A percentile compares a stretch with the other conserved stretches of the same genome.
Evolutionary conservation across 768 basidiomycete genomes (phyloP).

Genomic region (Mycena pura): DNA sequence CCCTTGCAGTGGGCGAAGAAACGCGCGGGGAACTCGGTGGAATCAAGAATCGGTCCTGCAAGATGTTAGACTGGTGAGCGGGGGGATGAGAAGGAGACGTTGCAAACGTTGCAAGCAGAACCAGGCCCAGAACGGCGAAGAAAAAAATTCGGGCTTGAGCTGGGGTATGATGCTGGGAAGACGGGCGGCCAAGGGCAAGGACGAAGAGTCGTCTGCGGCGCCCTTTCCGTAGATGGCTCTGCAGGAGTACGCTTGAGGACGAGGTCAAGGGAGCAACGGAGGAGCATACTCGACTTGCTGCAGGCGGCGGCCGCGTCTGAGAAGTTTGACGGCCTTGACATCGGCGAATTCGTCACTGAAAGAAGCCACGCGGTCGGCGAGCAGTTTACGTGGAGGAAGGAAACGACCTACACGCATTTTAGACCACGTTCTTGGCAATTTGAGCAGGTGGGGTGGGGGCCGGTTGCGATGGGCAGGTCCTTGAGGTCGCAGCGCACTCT

Average conservation of each 20-base stretch:
- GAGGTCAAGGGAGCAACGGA: background rate
- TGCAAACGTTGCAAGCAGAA: conserved; percentile 83
- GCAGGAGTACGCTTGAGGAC: conserved; percentile 21
- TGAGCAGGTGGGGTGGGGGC: conserved; percentile 68
- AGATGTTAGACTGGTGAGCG: conserved; percentile 18
- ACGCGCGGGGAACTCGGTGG: conserved; percentile 77
- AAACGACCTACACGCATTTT: conserved; percentile 87
- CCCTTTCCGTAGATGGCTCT: conserved; percentile 84
- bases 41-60: conserved; percentile 86
- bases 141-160: conserved; percentile 80
- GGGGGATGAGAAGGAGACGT: conserved; percentile 10
- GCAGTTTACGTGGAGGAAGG: background rate
- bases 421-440: conserved; percentile 90
- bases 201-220: conserved; percentile 46
- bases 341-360: conserved; percentile 90
- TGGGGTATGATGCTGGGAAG: conserved; percentile 68
- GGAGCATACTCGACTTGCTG: conserved; percentile 81
- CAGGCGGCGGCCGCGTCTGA: conserved; percentile 77
- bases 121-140: conserved; percentile 83
- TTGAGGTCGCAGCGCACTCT: conserved; percentile 96
- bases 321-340: conserved; percentile 87
- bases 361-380: background rate
- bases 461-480: conserved; percentile 67
- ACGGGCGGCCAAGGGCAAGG: conserved; percentile 44
- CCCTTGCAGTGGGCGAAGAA: conserved; percentile 73